These are phyloP conservation scores for Paramecium pentaurelia DNA, from an alignment of 73 alveolate genomes.

Conservation along the genomic window DNA sequence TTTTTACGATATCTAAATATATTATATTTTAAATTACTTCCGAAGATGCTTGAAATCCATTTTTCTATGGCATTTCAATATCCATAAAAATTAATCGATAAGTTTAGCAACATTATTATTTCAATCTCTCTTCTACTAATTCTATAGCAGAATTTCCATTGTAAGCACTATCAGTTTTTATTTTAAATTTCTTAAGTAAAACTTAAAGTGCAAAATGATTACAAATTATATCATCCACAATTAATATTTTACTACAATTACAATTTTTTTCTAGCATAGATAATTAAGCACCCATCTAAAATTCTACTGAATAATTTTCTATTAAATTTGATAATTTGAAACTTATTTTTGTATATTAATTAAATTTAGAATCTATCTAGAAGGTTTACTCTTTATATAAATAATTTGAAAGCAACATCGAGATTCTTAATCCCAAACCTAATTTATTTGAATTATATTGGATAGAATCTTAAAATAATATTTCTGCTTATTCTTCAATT, in stretches of 20 bases:
- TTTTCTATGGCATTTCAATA: conserved; percentile 35
- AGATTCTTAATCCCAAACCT: conserved; percentile 22
- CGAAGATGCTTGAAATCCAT: conserved; percentile 30
- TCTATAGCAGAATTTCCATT: conserved; percentile 15
- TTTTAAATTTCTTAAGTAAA: neutral
- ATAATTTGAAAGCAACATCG: neutral
- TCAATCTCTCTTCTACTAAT: neutral
- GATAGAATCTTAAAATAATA: neutral
- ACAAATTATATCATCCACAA: conserved; percentile 17
- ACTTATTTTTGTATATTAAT: neutral
- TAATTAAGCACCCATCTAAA: neutral
- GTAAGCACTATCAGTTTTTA: neutral
- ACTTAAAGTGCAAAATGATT: neutral
- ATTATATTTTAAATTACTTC: neutral
- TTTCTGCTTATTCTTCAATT: neutral
- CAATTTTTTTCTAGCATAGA: neutral
- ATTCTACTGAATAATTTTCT: neutral
- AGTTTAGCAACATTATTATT: neutral
- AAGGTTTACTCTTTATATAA: neutral
- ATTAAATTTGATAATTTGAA: neutral
- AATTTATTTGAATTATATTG: neutral
- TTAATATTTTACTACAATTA: neutral
- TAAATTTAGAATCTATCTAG: neutral
- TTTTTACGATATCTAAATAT: neutral
- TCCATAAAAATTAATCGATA: conserved; percentile 36